A percentile compares a stretch with the other conserved stretches of the same genome.
Conservation (phyloP, 2,329 filamentous ascomycete species). For the Aspergillus fumigatus region DNA sequence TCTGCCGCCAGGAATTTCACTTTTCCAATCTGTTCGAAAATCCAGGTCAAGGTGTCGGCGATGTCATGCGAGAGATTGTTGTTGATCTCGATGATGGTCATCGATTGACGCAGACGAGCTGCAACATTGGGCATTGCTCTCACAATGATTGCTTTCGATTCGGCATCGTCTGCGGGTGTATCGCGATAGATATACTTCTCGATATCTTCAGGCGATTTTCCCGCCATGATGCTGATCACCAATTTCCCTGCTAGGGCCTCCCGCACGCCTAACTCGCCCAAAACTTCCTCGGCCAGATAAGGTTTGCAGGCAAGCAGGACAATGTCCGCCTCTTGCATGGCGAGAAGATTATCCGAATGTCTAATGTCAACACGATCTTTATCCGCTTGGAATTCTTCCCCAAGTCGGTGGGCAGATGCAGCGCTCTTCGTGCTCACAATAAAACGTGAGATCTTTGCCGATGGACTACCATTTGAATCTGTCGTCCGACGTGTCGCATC, state of each 20-base stretch:
- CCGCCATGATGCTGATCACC: slow-evolving; percentile 48
- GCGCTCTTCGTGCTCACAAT: slow-evolving; percentile 39
- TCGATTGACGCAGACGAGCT: slow-evolving; percentile 41
- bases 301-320: slow-evolving; percentile 47
- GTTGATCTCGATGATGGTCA: slow-evolving; percentile 48
- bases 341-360: slow-evolving; percentile 32
- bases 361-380: slow-evolving; percentile 25
- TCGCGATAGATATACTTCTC: slow-evolving; percentile 24
- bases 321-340: slow-evolving; percentile 34
- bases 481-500: slow-evolving; percentile 17
- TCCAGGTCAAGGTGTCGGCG: slow-evolving; percentile 29
- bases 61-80: slow-evolving; percentile 40
- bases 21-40: slow-evolving; percentile 50
- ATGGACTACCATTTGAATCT: background rate
- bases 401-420: slow-evolving; percentile 31
- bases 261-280: slow-evolving; percentile 32
- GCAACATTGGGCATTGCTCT: slow-evolving; percentile 46
- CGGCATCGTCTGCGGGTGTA: background rate
- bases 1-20: slow-evolving; percentile 48
- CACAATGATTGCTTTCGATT: slow-evolving; percentile 24
- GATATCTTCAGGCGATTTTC: slow-evolving; percentile 37
- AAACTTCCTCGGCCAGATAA: slow-evolving; percentile 36
- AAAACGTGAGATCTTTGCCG: slow-evolving; percentile 21
- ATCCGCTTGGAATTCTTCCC: slow-evolving; percentile 23
- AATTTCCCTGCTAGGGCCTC: slow-evolving; percentile 43